A percentile compares a stretch with the other conserved stretches of the same genome.
These are phyloP conservation scores for Haplosporangium sp. DNA, from an alignment of 371 early-diverging fungal species.

Conservation along the genomic window DNA sequence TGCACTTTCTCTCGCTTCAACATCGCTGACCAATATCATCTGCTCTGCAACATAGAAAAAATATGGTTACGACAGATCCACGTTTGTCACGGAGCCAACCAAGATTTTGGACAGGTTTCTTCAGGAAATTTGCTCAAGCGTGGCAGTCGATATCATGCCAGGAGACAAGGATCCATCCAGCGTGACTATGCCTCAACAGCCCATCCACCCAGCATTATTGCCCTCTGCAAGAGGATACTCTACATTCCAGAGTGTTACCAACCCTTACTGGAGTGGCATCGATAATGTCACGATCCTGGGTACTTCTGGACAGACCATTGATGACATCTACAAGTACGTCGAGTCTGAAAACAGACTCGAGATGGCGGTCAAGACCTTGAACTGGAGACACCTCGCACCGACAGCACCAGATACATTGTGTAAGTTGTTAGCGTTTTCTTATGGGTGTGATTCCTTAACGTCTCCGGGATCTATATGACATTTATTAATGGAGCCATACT, in stretches of 20 bases:
- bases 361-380: conserved; percentile 76
- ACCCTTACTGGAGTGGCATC: conserved; percentile 82
- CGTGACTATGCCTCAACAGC: conserved; percentile 87
- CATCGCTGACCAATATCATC: background rate
- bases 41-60: conserved; percentile 53
- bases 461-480: background rate
- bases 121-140: conserved; percentile 67
- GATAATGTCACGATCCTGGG: conserved; percentile 77
- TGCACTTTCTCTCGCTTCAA: background rate
- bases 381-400: conserved; percentile 91
- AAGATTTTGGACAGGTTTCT: conserved; percentile 67
- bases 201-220: conserved; percentile 79
- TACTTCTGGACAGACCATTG: conserved; percentile 87
- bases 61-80: conserved; percentile 65
- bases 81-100: conserved; percentile 60
- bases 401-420: conserved; percentile 94
- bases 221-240: conserved; percentile 64
- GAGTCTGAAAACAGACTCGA: conserved; percentile 66
- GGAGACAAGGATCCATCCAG: conserved; percentile 86
- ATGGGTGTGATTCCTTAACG: background rate
- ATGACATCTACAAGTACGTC: conserved; percentile 82
- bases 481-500: background rate
- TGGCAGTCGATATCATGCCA: conserved; percentile 87
- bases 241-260: conserved; percentile 77
- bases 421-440: conserved; percentile 44